Percentiles rank a stretch among this genome's conserved stretches.
phyloP scores from a whole-genome alignment of 805 yeast genomes.

The Priceomyces fermenticarens region DNA sequence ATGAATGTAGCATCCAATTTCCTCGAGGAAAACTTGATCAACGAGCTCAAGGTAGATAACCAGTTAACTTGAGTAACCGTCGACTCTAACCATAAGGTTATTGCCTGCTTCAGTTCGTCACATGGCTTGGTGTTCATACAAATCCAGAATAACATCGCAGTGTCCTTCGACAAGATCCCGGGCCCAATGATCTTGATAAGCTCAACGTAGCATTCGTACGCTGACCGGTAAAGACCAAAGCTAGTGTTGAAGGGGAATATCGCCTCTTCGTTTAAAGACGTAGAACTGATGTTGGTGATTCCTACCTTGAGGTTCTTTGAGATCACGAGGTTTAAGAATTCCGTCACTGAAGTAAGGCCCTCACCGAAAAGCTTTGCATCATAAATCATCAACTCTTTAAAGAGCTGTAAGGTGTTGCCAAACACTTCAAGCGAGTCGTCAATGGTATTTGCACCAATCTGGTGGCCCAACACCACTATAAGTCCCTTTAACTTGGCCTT shows the following conservation, averaged over 20 bases:
- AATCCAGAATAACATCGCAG: slow-evolving; percentile 61
- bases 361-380: slow-evolving; percentile 35
- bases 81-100: slow-evolving; percentile 60
- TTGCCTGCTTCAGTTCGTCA: slow-evolving; percentile 40
- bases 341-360: slow-evolving; percentile 27
- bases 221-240: slow-evolving; percentile 34
- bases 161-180: slow-evolving; percentile 38
- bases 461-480: slow-evolving; percentile 25
- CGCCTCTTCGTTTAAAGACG: slow-evolving; percentile 38
- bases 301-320: slow-evolving; percentile 37
- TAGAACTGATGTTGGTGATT: slow-evolving; percentile 27
- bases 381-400: slow-evolving; percentile 38
- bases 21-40: slow-evolving; percentile 45
- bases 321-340: slow-evolving; percentile 24
- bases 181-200: slow-evolving; percentile 51
- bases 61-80: slow-evolving; percentile 44
- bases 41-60: slow-evolving; percentile 53
- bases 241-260: slow-evolving; percentile 48
- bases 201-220: slow-evolving; percentile 58
- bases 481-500: slow-evolving; percentile 23
- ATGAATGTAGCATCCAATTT: slow-evolving; percentile 40
- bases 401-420: slow-evolving; percentile 20
- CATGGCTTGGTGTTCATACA: slow-evolving; percentile 49
- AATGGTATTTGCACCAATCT: slow-evolving; percentile 28
- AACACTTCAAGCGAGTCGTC: slow-evolving; percentile 25